A percentile compares a stretch with the other conserved stretches of the same genome.
Conservation (phyloP, 768 basidiomycete genomes). For the Suillus discolor region DNA sequence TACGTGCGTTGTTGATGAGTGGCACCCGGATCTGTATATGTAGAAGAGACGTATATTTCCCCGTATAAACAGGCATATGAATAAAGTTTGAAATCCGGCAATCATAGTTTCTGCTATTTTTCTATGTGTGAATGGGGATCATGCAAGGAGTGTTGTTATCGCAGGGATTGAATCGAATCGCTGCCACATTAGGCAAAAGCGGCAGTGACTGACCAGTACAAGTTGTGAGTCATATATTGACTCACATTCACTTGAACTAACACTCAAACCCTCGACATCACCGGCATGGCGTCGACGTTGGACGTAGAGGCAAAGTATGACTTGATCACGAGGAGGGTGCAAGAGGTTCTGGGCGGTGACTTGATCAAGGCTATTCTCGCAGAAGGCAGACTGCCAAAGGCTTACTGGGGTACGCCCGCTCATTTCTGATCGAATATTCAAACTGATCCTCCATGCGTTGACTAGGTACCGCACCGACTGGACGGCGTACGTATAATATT, state of each 20-base stretch:
- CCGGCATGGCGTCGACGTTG: slow-evolving; percentile 33
- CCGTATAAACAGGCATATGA: background rate
- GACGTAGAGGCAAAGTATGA: slow-evolving; percentile 58
- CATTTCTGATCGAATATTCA: background rate
- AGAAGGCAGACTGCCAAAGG: slow-evolving; percentile 75
- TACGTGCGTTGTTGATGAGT: too few relatives aligned
- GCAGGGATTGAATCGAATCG: slow-evolving; percentile 4
- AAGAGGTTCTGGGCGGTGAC: slow-evolving; percentile 89
- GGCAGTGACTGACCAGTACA: background rate
- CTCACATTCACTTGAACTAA: background rate
- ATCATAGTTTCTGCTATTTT: background rate
- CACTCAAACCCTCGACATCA: background rate
- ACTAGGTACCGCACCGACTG: slow-evolving; percentile 89
- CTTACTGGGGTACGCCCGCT: slow-evolving; percentile 84
- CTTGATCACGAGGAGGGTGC: slow-evolving; percentile 81
- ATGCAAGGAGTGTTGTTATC: background rate
- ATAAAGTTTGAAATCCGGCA: background rate
- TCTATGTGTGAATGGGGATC: background rate
- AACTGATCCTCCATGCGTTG: slow-evolving; percentile 11
- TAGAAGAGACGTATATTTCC: background rate
- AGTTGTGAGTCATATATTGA: background rate
- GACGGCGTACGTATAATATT: slow-evolving; percentile 69
- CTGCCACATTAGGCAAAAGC: slow-evolving; percentile 6
- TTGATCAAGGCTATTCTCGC: slow-evolving; percentile 77
- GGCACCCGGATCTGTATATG: background rate